phyloP scores from a whole-genome alignment of 495 filamentous ascomycete species.

The Amorphotheca resinae region DNA sequence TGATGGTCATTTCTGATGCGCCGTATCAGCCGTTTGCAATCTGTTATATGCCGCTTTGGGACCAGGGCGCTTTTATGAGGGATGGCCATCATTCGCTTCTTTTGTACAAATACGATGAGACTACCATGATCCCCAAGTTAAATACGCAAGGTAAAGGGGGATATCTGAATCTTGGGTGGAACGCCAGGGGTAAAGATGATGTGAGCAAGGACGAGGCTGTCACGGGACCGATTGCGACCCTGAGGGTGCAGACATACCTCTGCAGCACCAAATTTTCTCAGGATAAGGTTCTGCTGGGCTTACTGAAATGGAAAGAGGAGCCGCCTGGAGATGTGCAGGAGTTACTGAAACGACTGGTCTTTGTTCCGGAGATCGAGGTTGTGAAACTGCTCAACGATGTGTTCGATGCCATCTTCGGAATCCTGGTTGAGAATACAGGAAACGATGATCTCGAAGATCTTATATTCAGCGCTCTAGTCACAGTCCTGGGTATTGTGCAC shows the following conservation, averaged over 20 bases:
- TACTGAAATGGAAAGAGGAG: constrained; percentile 76
- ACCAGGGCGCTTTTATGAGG: constrained; percentile 76
- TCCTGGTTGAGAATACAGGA: constrained; percentile 75
- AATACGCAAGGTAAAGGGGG: constrained; percentile 48
- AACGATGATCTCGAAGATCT: constrained; percentile 88
- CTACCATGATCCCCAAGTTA: constrained; percentile 42
- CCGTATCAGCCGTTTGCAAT: constrained; percentile 80
- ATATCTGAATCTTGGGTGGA: constrained; percentile 76
- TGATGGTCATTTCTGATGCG: constrained; percentile 77
- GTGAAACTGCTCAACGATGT: constrained; percentile 87
- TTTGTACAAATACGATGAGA: constrained; percentile 83
- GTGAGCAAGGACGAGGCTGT: constrained; percentile 59
- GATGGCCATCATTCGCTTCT: constrained; percentile 75
- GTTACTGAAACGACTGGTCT: constrained; percentile 70
- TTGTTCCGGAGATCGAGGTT: constrained; percentile 94
- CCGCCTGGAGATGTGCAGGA: constrained; percentile 53
- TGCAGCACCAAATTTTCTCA: constrained; percentile 95
- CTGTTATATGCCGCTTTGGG: constrained; percentile 89
- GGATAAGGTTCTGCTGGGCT: constrained; percentile 71
- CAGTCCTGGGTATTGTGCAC: constrained; percentile 83
- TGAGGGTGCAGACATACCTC: constrained; percentile 75
- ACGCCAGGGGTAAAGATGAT: constrained; percentile 48
- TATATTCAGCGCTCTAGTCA: constrained; percentile 80
- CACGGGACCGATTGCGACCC: constrained; percentile 58
- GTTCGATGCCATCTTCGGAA: constrained; percentile 83